Base-by-base conservation (phyloP, 441 rosid genomes). In the Eutrema salsugineum region DNA sequence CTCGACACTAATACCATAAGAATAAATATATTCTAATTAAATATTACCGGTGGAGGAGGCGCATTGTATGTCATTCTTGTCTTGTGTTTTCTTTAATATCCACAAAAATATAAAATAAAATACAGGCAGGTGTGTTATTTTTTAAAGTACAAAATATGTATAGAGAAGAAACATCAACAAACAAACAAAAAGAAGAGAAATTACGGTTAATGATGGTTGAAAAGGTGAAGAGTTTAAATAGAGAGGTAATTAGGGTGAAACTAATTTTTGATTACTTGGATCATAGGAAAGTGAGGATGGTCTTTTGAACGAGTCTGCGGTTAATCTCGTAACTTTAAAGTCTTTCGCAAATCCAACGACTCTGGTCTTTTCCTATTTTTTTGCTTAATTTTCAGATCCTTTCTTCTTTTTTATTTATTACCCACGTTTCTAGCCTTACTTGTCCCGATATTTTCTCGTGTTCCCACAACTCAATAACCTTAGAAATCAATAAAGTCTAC, bases 261-360 rank as follows among this genome's bases (percentile, higher is more conserved):
- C 62, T 53, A 11, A 27, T 9, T 24, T 24, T 2, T 40, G 51
- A 49, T 63, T 53, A 71, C 76, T 51, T 74, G 79, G 79, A 76
- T 76, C 33, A 0, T 55, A 76, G 73, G 61, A 76, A 76, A 70
- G 71, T 63, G 79, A 70, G 73, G 75, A 63, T 39, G 43, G 56
- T 56, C 24, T 36, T 63, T 63, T 70, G 79, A 76, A 76, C 61
- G 67, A 70, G 75, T 75, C 75, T 62, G 46, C 65, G 14, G 53
- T 75, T 59, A 57, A 57, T 69, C 11, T 0, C 14, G 6, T 0
- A 57, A 32, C 19, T 27, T 9, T 4, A 14, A 66, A 33, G 30
- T 44, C 56, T 63, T 50, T 55, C 5, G n/a, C 38, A 54, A 48
- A 66, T 75, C 74, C 57, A 61, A 60, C 64, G 67, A 74, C 68